These are phyloP conservation scores for Exophiala viscosa DNA, from an alignment of 2,329 filamentous ascomycete genomes.

Conservation along the genomic window DNA sequence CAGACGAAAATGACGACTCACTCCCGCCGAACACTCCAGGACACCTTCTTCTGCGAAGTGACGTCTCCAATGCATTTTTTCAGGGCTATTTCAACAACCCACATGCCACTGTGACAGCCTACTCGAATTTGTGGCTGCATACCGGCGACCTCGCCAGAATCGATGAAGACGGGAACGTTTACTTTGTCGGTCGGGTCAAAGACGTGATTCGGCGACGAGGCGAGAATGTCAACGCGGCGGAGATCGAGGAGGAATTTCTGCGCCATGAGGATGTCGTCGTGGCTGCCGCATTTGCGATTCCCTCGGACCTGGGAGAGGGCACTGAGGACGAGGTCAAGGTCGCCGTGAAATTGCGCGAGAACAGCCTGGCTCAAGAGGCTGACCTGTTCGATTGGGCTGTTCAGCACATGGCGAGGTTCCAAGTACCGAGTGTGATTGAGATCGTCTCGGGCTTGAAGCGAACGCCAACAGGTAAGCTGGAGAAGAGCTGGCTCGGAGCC, in stretches of 20 bases:
- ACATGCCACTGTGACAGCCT: slow-evolving; percentile 2
- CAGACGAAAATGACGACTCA: slow-evolving; percentile 9
- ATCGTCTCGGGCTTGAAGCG: slow-evolving; percentile 10
- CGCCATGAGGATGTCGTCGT: slow-evolving; percentile 8
- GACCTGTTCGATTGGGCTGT: slow-evolving; percentile 6
- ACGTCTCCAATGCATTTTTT: slow-evolving; percentile 16
- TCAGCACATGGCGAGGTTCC: slow-evolving; percentile 12
- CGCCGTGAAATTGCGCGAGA: slow-evolving; percentile 4
- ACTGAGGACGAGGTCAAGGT: slow-evolving; percentile 20
- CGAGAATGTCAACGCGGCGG: slow-evolving; percentile 90
- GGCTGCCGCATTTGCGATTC: slow-evolving; percentile 13
- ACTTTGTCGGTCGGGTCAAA: slow-evolving; percentile 49
- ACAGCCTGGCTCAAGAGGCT: neutral
- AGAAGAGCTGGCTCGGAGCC: slow-evolving; percentile 4
- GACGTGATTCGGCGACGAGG: slow-evolving; percentile 90
- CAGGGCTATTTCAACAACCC: slow-evolving; percentile 15
- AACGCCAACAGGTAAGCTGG: slow-evolving; percentile 17
- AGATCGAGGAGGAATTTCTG: slow-evolving; percentile 66
- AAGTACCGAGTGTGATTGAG: slow-evolving; percentile 14
- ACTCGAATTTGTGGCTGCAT: slow-evolving; percentile 69
- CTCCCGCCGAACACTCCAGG: slow-evolving; percentile 13
- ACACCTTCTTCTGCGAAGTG: slow-evolving; percentile 14
- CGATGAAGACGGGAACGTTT: slow-evolving; percentile 30
- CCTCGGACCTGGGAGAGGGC: slow-evolving; percentile 12
- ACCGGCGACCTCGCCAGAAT: slow-evolving; percentile 87